phyloP scores from a whole-genome alignment of 2,329 filamentous ascomycete species.

The Fusarium papillatum region DNA sequence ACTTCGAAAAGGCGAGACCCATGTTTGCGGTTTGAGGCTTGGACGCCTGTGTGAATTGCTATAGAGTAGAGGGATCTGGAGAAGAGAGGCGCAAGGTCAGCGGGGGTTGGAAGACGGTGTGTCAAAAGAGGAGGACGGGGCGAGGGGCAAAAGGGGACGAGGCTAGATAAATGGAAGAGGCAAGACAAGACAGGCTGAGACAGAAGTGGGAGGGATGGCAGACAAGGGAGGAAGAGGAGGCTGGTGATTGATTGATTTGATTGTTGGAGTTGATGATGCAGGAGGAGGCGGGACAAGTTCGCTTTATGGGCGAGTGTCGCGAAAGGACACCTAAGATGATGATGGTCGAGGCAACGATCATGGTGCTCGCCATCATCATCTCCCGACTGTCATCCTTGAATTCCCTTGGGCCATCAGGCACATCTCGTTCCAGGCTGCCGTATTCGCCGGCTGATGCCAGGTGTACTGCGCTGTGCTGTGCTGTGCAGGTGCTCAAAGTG shows the following conservation, averaged over 20 bases:
- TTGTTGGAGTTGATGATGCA: conserved; percentile 30
- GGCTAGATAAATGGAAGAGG: conserved; percentile 22
- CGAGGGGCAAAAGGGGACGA: conserved; percentile 28
- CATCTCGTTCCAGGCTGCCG: conserved; percentile 32
- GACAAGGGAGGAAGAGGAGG: conserved; percentile 36
- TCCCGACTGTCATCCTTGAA: conserved; percentile 20
- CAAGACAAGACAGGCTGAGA: conserved; percentile 31
- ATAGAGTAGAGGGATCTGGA: conserved; percentile 42
- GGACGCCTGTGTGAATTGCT: conserved; percentile 46
- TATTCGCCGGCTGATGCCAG: conserved; percentile 27
- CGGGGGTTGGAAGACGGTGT: conserved; percentile 17
- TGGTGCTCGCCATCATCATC: conserved; percentile 17
- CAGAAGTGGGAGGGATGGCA: conserved; percentile 24
- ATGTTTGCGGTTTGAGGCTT: conserved; percentile 76
- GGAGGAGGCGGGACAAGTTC: conserved; percentile 39
- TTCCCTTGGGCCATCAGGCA: conserved; percentile 1
- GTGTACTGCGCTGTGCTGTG: conserved; percentile 26
- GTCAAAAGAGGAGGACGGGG: conserved; percentile 27
- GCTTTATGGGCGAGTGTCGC: conserved; percentile 45
- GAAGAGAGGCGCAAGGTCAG: conserved; percentile 38
- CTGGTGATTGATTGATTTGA: conserved; percentile 29
- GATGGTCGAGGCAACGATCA: conserved; percentile 1
- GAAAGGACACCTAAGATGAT: conserved; percentile 42
- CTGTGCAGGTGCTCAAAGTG: conserved; percentile 29
- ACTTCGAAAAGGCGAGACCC: conserved; percentile 98